phyloP scores from a whole-genome alignment of 495 filamentous ascomycete genomes.

The Hypoxylon trugodes region DNA sequence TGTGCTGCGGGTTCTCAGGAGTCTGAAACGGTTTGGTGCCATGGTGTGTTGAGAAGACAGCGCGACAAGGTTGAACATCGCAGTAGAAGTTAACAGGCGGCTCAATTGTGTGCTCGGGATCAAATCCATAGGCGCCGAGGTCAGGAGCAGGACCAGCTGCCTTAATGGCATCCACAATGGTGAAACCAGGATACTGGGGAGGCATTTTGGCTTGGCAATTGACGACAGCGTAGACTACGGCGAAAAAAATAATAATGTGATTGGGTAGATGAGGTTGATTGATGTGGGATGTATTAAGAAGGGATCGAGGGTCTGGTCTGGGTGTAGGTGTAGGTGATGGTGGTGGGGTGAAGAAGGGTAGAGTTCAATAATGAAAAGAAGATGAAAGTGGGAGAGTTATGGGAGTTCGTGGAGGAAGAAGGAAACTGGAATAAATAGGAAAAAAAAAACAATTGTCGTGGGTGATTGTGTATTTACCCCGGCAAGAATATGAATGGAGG shows the following conservation, averaged over 20 bases:
- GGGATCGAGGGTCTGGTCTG: no score
- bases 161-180: constrained; percentile 17
- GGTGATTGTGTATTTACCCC: no score
- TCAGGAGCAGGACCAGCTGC: not conserved
- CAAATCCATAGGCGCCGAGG: not conserved
- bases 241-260: not conserved
- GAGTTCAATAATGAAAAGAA: no score
- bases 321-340: no score
- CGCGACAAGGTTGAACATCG: constrained; percentile 31
- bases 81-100: constrained; percentile 43
- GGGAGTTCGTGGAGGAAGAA: no score
- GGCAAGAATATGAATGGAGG: no score
- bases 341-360: no score
- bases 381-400: no score
- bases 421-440: no score
- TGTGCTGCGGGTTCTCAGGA: constrained; percentile 37
- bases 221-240: not conserved
- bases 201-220: constrained; percentile 3
- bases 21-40: constrained; percentile 35
- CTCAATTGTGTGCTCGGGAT: constrained; percentile 10
- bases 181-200: constrained; percentile 10
- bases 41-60: constrained; percentile 48
- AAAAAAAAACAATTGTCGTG: no score
- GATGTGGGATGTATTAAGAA: no score
- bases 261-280: no score